phyloP scores from a whole-genome alignment of 1,284 basidiomycete species.

The Fomes fomentarius region DNA sequence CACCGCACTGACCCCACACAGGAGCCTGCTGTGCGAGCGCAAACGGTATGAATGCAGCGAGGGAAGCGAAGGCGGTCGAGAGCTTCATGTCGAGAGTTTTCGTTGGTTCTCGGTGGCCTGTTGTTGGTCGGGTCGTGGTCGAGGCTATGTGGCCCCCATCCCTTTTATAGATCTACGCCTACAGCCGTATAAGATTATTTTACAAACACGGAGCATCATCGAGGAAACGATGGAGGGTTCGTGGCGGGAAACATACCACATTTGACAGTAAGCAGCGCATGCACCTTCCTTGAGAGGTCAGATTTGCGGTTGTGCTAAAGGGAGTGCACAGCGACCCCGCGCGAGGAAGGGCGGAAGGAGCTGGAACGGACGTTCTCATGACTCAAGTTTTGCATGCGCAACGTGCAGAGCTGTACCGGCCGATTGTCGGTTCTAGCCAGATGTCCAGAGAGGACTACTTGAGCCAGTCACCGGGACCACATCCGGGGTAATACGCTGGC shows the following conservation, averaged over 20 bases:
- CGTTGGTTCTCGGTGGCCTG: background rate
- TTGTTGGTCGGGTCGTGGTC: too few species aligned
- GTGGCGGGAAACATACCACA: conserved; percentile 7
- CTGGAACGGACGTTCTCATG: background rate
- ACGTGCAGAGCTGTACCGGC: conserved; percentile 4
- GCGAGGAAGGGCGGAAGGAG: background rate
- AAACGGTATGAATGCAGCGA: conserved; percentile 33
- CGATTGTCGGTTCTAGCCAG: conserved; percentile 11
- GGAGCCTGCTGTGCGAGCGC: conserved; percentile 36
- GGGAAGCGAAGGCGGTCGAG: conserved; percentile 31
- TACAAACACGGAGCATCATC: conserved; percentile 18
- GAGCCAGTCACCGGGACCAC: conserved; percentile 10
- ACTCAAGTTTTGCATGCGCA: background rate
- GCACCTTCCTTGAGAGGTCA: background rate
- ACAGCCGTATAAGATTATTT: background rate
- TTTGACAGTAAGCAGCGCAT: background rate
- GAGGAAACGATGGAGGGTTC: conserved; percentile 18
- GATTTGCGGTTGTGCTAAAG: background rate
- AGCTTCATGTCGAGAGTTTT: conserved; percentile 28
- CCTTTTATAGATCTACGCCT: conserved; percentile 15
- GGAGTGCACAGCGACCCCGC: conserved; percentile 1
- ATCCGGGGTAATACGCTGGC: conserved; percentile 21
- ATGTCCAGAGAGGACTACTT: background rate
- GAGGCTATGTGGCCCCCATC: conserved; percentile 5
- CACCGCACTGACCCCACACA: conserved; percentile 42